These are phyloP conservation scores for Hygrophorus russula DNA, from an alignment of 768 basidiomycete species.

Conservation along the genomic window DNA sequence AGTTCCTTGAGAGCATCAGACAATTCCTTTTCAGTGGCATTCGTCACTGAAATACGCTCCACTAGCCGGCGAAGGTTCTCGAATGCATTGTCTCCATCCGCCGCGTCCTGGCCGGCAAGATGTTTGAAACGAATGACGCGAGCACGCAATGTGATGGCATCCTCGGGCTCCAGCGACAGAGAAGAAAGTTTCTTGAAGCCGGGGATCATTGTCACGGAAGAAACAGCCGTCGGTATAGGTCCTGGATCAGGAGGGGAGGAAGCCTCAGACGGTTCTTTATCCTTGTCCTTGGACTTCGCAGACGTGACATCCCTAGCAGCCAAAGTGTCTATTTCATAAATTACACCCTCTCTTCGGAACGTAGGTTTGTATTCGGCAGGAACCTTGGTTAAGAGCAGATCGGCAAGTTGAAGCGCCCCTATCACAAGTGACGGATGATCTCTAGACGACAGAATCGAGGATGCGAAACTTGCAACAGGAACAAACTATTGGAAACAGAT, in stretches of 20 bases:
- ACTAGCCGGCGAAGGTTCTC: conserved; percentile 56
- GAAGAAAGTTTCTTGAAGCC: conserved; percentile 64
- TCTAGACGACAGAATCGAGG: conserved; percentile 84
- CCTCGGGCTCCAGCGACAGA: conserved; percentile 69
- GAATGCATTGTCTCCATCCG: conserved; percentile 51
- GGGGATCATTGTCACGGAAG: conserved; percentile 36
- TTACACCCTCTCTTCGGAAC: conserved; percentile 91
- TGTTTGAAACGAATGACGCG: conserved; percentile 83
- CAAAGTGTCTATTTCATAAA: conserved; percentile 83
- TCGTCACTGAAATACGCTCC: conserved; percentile 40
- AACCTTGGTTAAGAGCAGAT: conserved; percentile 77
- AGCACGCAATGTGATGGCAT: conserved; percentile 86
- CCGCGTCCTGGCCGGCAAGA: conserved; percentile 44
- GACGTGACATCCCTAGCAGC: conserved; percentile 53
- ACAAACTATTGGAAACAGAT: conserved; percentile 52
- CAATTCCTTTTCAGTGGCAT: conserved; percentile 53
- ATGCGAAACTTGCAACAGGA: conserved; percentile 90
- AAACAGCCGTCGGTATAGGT: conserved; percentile 20
- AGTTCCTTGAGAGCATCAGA: conserved; percentile 56
- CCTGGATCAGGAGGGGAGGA: conserved; percentile 31
- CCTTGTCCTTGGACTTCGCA: conserved; percentile 40
- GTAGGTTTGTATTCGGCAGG: conserved; percentile 77
- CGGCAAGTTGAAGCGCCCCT: conserved; percentile 86
- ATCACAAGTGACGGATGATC: conserved; percentile 84
- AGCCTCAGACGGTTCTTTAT: conserved; percentile 20